Evolutionary conservation across 805 yeast genomes (phyloP).

Genomic region (Yamadazyma endophytica): DNA sequence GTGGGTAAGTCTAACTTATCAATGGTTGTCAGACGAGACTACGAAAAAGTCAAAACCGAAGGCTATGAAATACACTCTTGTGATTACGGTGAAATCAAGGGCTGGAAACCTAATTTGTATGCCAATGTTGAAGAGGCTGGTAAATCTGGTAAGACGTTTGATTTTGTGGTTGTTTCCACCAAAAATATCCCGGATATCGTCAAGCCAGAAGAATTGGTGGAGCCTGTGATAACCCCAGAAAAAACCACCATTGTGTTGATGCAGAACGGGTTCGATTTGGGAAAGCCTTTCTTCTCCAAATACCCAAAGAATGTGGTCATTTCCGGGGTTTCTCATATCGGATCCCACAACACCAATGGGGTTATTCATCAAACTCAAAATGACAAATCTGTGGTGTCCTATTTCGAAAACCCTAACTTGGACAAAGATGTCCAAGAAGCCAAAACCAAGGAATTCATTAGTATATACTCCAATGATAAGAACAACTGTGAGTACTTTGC

Average conservation of each 20-base stretch:
- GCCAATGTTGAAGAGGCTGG: conserved; percentile 27
- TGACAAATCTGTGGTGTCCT: conserved; percentile 19
- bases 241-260: conserved; percentile 28
- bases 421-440: conserved; percentile 7
- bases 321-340: conserved; percentile 34
- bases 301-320: conserved; percentile 31
- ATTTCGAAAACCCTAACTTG: conserved; percentile 8
- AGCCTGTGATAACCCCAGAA: conserved; percentile 25
- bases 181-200: conserved; percentile 35
- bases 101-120: conserved; percentile 29
- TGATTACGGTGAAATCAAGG: conserved; percentile 26
- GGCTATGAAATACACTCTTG: conserved; percentile 32
- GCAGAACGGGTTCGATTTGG: conserved; percentile 40
- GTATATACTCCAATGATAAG: conserved; percentile 23
- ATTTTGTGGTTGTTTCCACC: conserved; percentile 35
- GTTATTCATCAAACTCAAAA: conserved; percentile 19
- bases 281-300: conserved; percentile 23
- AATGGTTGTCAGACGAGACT: conserved; percentile 35
- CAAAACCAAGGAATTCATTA: conserved; percentile 15
- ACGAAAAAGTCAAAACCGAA: conserved; percentile 19
- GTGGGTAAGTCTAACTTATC: conserved; percentile 41
- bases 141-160: conserved; percentile 22
- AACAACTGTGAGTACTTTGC: conserved; percentile 15
- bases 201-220: conserved; percentile 37
- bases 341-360: conserved; percentile 27